Base-by-base conservation (phyloP, 768 basidiomycete genomes). In the Rhodotorula kratochvilovae region DNA sequence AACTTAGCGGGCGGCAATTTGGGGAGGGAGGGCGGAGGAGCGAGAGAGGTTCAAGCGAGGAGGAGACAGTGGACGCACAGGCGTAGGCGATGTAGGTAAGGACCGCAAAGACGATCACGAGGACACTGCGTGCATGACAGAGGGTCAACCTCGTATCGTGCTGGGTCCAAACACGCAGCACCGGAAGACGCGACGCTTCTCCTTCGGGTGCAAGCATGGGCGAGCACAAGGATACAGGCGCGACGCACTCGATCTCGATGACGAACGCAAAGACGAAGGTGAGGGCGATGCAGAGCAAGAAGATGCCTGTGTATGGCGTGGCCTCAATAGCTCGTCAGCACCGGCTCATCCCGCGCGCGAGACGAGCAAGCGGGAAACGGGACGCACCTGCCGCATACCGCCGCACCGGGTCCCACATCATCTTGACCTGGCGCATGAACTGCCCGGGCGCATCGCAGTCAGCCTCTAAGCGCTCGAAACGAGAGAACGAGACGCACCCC, bases 321-420 rank as follows among this genome's bases (percentile, higher is more conserved):
- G 21, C 31, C n/a, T 10, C 2, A 15, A 17, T 5, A 1, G 3
- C 17, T 27, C 29, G 21, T 5, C 25, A 3, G 11, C n/a, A n/a
- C n/a, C n/a, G n/a, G n/a, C n/a, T 39, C 48, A 16, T 45, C 25
- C 6, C 17, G 19, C 16, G 3, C 36, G n/a, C 13, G 21, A 45
- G 46, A 51, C 50, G 23, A 51, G 12, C 27, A n/a, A 55, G 31
- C 31, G 19, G 10, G 33, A 23, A 27, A 25, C 3, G 5, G 27
- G 35, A 65, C 53, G 43, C 35, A 29, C 59, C 48, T 6, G 70
- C 69, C 0, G 73, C 69, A 33, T 74, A 74, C 25, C 66, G 53
- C 56, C 73, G 59, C 17, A 74, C 69, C 39, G 73, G 73, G n/a
- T 74, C 73, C 69, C 66, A 67, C 69, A 70, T 74, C 50, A 64